Conservation (phyloP, 495 filamentous ascomycete species). For the Amphirosellinia nigrospora region DNA sequence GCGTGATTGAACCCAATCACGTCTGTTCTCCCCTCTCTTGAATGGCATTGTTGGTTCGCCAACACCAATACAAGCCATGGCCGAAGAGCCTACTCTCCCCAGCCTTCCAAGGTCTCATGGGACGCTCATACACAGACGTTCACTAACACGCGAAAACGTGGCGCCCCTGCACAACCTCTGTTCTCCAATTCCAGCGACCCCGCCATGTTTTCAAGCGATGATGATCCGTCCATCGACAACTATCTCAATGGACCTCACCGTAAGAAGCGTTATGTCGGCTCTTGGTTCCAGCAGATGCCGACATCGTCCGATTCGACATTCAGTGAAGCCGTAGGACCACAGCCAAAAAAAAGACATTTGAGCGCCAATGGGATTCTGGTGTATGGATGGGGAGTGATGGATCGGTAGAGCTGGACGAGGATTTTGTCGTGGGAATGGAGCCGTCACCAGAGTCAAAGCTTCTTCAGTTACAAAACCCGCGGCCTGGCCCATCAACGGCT, state of each 20-base stretch:
- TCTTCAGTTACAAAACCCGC: slow-evolving; percentile 30
- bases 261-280: slow-evolving; percentile 70
- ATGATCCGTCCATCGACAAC: slow-evolving; percentile 75
- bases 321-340: slow-evolving; percentile 39
- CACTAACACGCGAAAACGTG: slow-evolving; percentile 50
- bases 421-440: slow-evolving; percentile 33
- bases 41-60: slow-evolving; percentile 5
- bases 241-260: slow-evolving; percentile 60
- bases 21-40: neutral
- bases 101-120: slow-evolving; percentile 42
- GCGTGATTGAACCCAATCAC: slow-evolving; percentile 1
- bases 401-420: slow-evolving; percentile 50
- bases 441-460: slow-evolving; percentile 31
- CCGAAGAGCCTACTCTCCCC: slow-evolving; percentile 55
- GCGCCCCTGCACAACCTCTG: slow-evolving; percentile 30
- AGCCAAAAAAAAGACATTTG: slow-evolving; percentile 61
- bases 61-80: slow-evolving; percentile 36
- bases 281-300: slow-evolving; percentile 71
- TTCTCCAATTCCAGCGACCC: slow-evolving; percentile 69
- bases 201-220: slow-evolving; percentile 79
- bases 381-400: slow-evolving; percentile 79
- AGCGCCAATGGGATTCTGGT: slow-evolving; percentile 76
- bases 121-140: slow-evolving; percentile 40
- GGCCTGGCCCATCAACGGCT: slow-evolving; percentile 28
- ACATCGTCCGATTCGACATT: slow-evolving; percentile 49